phyloP scores from a whole-genome alignment of 2,329 filamentous ascomycete species.

The Trichoderma sp. region DNA sequence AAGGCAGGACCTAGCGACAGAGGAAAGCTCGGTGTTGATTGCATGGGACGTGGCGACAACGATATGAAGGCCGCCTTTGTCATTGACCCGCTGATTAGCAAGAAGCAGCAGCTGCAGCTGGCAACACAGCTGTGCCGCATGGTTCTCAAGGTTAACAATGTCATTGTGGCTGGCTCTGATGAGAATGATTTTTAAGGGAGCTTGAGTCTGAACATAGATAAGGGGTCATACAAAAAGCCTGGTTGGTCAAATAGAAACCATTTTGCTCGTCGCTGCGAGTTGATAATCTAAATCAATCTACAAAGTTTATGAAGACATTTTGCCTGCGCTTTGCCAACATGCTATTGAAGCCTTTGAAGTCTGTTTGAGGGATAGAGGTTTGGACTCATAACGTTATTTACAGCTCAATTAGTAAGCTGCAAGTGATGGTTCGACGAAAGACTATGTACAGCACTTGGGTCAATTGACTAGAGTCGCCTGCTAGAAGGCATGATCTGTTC shows the following conservation, averaged over 20 bases:
- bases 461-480: background rate
- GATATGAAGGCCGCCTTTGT: conserved; percentile 98
- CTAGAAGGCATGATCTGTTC: background rate
- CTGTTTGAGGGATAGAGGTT: background rate
- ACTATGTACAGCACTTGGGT: background rate
- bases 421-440: background rate
- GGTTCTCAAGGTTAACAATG: conserved; percentile 97
- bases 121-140: conserved; percentile 97
- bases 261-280: conserved; percentile 13
- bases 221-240: conserved; percentile 30
- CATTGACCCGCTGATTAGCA: conserved; percentile 96
- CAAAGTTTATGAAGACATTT: background rate
- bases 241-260: conserved; percentile 21
- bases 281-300: conserved; percentile 15
- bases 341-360: background rate
- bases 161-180: conserved; percentile 84
- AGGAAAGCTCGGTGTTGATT: conserved; percentile 84
- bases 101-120: conserved; percentile 93
- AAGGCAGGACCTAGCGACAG: conserved; percentile 57
- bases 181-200: conserved; percentile 75
- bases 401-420: background rate
- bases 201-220: conserved; percentile 21
- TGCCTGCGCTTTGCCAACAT: background rate
- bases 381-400: background rate
- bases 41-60: conserved; percentile 93